Evolutionary conservation across 148 eudicot genomes (phyloP), one percentile per base, ranked within the genome.

Genomic region (Pouteria glomerata): DNA sequence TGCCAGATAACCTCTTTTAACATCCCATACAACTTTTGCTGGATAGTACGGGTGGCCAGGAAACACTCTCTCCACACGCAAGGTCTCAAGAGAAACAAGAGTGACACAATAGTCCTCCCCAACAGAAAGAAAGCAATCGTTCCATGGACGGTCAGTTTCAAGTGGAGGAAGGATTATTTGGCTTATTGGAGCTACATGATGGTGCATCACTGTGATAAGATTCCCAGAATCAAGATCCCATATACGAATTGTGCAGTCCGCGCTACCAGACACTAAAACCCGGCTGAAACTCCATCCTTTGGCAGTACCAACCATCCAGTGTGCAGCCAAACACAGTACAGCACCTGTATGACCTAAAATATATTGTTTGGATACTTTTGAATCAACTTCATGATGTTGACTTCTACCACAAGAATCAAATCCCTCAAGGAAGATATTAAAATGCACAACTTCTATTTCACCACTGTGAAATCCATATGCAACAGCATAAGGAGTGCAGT

Each of bases 171-270:
- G 81, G 73, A 96, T 78, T 68, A 96, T 85, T 81, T 96, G 96
- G 58, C 90, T 85, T 39, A 96, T 90, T 63, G 99, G 92, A 74
- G 89, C 92, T 39, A 96, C 92, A 85, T 96, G 99, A 76, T 96
- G 99, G 82, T 88, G 99, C 97, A 96, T 74, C 69, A 90, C 85
- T 52, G 73, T 78, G 29, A 92, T 83, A 35, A 79, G 80, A 77
- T 75, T 78, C 60, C 86, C 77, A 73, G 93, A 82, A 66, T 88
- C 90, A 75, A 92, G 88, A 85, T 96, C 90, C 99, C 99, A 96
- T 57, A 96, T 61, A 70, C 96, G 88, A 68, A 96, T 72, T 19
- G 99, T 92, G 71, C 94, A 89, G 74, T 96, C 99, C 83, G 81
- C 81, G 77, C 99, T 90, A 71, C 99, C 99, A 15, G 99, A 96